A percentile compares a stretch with the other conserved stretches of the same genome.
Conservation (phyloP, 2,329 filamentous ascomycete species). For the Aspergillus ruber region DNA sequence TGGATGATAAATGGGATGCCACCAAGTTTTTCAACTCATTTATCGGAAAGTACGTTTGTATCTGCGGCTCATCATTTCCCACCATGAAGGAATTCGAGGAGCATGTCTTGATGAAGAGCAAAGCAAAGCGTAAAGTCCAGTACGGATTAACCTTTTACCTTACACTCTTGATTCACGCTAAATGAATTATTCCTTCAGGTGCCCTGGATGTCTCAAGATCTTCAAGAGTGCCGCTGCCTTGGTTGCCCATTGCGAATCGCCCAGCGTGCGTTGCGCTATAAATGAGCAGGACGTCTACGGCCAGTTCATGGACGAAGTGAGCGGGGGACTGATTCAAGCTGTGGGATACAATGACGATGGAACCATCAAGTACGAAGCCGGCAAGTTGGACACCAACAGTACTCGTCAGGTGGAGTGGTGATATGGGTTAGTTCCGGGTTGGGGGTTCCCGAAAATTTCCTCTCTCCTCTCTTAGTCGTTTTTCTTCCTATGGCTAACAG, state of each 20-base stretch:
- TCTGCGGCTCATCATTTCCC: slow-evolving; percentile 24
- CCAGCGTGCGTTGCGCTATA: slow-evolving; percentile 29
- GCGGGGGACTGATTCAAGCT: slow-evolving; percentile 31
- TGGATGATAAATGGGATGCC: slow-evolving; percentile 20
- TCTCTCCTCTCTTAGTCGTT: background rate
- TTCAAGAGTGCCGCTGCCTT: slow-evolving; percentile 34
- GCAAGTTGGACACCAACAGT: slow-evolving; percentile 11
- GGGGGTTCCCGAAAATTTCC: background rate
- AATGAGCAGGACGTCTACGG: slow-evolving; percentile 22
- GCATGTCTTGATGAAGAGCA: slow-evolving; percentile 25
- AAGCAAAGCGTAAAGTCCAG: slow-evolving; percentile 11
- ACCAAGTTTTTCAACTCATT: slow-evolving; percentile 26
- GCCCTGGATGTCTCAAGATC: slow-evolving; percentile 32
- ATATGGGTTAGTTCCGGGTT: background rate
- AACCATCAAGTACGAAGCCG: slow-evolving; percentile 26
- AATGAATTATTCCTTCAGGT: slow-evolving; percentile 16
- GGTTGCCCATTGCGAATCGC: slow-evolving; percentile 36
- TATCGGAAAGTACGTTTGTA: slow-evolving; percentile 27
- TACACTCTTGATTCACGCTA: background rate
- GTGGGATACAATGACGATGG: slow-evolving; percentile 27
- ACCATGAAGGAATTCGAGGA: slow-evolving; percentile 20
- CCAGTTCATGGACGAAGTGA: slow-evolving; percentile 32
- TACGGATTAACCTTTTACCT: slow-evolving; percentile 2
- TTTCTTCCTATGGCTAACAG: background rate
- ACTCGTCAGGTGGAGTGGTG: slow-evolving; percentile 4